Conservation (phyloP, 2,329 filamentous ascomycete species). For the Colletotrichum agaves region DNA sequence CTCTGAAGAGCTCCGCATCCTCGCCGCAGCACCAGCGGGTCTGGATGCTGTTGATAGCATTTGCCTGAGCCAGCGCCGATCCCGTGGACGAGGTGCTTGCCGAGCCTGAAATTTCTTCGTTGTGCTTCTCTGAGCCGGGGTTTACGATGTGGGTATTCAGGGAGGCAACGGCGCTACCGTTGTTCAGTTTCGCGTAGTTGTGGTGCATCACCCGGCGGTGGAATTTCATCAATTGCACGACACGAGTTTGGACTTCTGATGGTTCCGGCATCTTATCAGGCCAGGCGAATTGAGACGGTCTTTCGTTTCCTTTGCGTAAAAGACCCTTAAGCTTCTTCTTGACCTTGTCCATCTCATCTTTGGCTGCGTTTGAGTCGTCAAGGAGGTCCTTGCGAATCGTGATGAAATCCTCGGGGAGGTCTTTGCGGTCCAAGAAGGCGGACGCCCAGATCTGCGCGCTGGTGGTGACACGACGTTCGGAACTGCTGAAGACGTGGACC, state of each 20-base stretch:
- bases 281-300: constrained; percentile 98
- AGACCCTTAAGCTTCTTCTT: constrained; percentile 99
- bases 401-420: constrained; percentile 87
- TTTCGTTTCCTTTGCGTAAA: constrained; percentile 89
- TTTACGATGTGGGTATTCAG: constrained; percentile 67
- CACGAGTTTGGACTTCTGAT: constrained; percentile 88
- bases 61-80: constrained; percentile 68
- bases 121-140: constrained; percentile 58
- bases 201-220: constrained; percentile 94
- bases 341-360: constrained; percentile 99
- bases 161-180: constrained; percentile 68
- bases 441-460: constrained; percentile 97
- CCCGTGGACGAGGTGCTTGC: constrained; percentile 50
- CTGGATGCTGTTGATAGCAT: constrained; percentile 78
- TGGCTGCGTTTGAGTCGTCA: constrained; percentile 97
- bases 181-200: constrained; percentile 86
- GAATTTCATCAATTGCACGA: constrained; percentile 97
- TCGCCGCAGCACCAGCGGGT: constrained; percentile 96
- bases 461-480: constrained; percentile 91
- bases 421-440: constrained; percentile 87
- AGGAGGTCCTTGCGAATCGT: constrained; percentile 92
- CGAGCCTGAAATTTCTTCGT: constrained; percentile 51
- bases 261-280: constrained; percentile 94
- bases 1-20: constrained; percentile 92
- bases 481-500: constrained; percentile 94